Conservation (phyloP, 2,329 filamentous ascomycete genomes). For the Xylariaceae sp. region DNA sequence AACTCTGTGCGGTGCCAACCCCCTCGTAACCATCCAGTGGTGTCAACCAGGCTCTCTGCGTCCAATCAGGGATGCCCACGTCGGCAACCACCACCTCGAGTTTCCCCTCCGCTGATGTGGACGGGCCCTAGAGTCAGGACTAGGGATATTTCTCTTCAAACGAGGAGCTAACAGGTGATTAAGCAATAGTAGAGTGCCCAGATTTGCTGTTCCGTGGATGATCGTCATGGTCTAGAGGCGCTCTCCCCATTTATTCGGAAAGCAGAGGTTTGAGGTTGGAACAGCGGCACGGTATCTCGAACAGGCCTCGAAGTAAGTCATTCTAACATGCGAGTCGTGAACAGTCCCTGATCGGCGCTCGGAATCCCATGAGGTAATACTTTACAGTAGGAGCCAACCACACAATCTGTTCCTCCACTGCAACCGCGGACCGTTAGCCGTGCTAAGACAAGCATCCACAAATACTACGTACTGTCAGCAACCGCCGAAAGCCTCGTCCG, state of each 20-base stretch:
- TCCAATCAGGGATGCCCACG: constrained; percentile 30
- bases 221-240: constrained; percentile 13
- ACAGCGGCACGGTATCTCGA: too few species aligned
- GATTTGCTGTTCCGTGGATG: not conserved
- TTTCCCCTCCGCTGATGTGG: constrained; percentile 19
- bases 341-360: too few species aligned
- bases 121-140: constrained; percentile 16
- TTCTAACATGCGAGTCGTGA: not conserved
- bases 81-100: constrained; percentile 25
- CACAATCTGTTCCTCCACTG: constrained; percentile 14
- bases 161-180: constrained; percentile 14
- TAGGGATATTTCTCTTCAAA: constrained; percentile 19
- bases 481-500: constrained; percentile 8
- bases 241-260: not conserved
- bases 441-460: constrained; percentile 6
- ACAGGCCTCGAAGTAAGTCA: not conserved
- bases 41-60: constrained; percentile 14
- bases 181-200: constrained; percentile 19
- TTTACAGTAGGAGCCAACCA: constrained; percentile 9
- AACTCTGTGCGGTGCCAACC: constrained; percentile 23
- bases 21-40: constrained; percentile 24
- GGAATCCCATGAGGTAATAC: too few species aligned
- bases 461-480: not conserved
- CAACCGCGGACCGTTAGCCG: constrained; percentile 21
- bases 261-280: too few species aligned